These are phyloP conservation scores for Goffeauzyma gilvescens DNA, from an alignment of 768 basidiomycete species.

Conservation along the genomic window DNA sequence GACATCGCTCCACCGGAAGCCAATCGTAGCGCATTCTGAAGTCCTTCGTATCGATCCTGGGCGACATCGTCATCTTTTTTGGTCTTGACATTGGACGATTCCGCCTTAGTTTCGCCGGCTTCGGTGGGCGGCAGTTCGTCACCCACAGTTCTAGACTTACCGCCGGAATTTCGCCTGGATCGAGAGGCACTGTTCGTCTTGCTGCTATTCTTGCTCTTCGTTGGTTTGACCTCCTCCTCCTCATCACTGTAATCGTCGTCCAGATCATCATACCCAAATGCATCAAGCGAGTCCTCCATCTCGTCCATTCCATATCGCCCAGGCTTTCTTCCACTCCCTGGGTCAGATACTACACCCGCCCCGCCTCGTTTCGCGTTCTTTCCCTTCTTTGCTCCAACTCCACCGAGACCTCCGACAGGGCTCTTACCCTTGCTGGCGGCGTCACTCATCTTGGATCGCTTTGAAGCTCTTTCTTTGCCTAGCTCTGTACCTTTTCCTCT, in stretches of 20 bases:
- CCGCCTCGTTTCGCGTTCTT: too few species aligned
- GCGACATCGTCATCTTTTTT: not conserved
- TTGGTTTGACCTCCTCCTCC: constrained; percentile 13
- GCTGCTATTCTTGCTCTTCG: constrained; percentile 9
- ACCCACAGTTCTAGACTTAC: not conserved
- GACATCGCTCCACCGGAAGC: constrained; percentile 16
- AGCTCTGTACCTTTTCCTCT: constrained; percentile 35
- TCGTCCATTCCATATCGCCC: constrained; percentile 16
- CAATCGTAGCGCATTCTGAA: constrained; percentile 19
- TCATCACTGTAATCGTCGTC: constrained; percentile 19
- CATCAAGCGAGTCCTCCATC: constrained; percentile 22
- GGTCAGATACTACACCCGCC: too few species aligned
- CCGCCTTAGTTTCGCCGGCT: not conserved
- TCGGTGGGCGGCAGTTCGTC: not conserved
- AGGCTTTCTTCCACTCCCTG: too few species aligned
- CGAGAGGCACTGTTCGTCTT: constrained; percentile 16
- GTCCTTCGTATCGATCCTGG: not conserved
- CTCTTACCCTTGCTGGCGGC: not conserved
- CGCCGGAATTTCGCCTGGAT: not conserved
- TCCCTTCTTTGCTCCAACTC: constrained; percentile 10
- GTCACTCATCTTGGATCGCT: not conserved
- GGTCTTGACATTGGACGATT: not conserved
- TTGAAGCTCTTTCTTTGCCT: constrained; percentile 35
- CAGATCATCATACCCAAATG: constrained; percentile 1
- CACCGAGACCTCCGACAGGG: not conserved